phyloP scores from a whole-genome alignment of 2,329 filamentous ascomycete genomes.

The Colletotrichum spinosum region DNA sequence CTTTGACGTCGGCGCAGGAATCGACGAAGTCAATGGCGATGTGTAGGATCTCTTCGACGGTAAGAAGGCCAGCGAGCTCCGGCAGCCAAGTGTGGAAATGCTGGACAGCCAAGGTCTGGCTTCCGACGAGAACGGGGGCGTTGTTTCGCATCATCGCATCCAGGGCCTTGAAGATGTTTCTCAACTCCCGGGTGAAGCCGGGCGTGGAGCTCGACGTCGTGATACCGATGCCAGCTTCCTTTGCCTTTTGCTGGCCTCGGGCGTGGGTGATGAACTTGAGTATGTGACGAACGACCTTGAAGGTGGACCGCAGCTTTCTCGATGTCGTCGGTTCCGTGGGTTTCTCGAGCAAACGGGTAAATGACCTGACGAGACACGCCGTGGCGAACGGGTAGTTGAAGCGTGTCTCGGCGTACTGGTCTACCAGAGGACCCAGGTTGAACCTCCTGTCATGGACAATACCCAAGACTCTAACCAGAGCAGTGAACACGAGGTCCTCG shows the following conservation, averaged over 20 bases:
- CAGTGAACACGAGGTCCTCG: conserved; percentile 92
- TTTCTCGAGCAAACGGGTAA: conserved; percentile 83
- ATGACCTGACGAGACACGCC: conserved; percentile 87
- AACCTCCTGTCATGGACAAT: conserved; percentile 96
- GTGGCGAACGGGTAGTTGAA: conserved; percentile 96
- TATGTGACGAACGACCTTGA: conserved; percentile 94
- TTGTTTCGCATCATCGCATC: conserved; percentile 90
- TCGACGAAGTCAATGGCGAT: conserved; percentile 95
- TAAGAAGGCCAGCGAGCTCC: conserved; percentile 82
- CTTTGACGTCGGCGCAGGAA: conserved; percentile 86
- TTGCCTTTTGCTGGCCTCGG: conserved; percentile 85
- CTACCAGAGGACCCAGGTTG: conserved; percentile 89
- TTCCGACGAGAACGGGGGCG: conserved; percentile 88
- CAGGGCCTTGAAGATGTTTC: conserved; percentile 88
- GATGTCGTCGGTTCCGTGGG: conserved; percentile 86
- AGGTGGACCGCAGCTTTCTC: conserved; percentile 86
- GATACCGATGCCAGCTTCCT: conserved; percentile 88
- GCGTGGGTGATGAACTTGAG: conserved; percentile 96
- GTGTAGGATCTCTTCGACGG: conserved; percentile 86
- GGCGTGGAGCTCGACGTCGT: conserved; percentile 71
- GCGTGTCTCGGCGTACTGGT: conserved; percentile 87
- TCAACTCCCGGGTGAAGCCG: conserved; percentile 83
- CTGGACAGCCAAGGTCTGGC: conserved; percentile 93
- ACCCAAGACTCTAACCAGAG: conserved; percentile 87
- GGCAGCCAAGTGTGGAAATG: conserved; percentile 99